Evolutionary conservation across 2,329 filamentous ascomycete species (phyloP).

Genomic region (Colletotrichum shisoi): DNA sequence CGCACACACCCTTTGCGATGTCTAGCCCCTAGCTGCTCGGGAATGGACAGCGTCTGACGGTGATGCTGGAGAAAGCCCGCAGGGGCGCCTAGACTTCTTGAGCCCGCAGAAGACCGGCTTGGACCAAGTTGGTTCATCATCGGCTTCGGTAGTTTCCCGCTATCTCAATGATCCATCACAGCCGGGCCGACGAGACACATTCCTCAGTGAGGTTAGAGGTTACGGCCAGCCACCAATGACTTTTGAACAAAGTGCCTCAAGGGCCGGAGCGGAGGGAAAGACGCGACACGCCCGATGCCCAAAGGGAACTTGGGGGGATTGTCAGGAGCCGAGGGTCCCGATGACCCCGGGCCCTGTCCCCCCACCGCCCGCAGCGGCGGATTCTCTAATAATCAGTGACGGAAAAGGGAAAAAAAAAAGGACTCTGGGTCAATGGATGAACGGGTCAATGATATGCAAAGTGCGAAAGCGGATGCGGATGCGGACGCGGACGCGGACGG

Average conservation of each 20-base stretch:
- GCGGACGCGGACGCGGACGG: slow-evolving; percentile 27
- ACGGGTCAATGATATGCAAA: slow-evolving; percentile 3
- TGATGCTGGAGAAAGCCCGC: neutral
- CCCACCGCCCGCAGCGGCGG: slow-evolving; percentile 20
- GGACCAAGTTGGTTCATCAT: neutral
- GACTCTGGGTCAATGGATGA: neutral
- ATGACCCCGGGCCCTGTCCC: slow-evolving; percentile 21
- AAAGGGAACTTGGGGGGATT: slow-evolving; percentile 26
- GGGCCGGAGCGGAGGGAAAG: slow-evolving; percentile 8
- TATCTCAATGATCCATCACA: neutral
- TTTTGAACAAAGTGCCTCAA: neutral
- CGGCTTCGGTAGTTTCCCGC: neutral
- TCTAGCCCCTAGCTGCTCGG: neutral
- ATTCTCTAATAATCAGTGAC: neutral
- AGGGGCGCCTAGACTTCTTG: neutral
- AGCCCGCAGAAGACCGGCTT: neutral
- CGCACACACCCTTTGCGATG: neutral
- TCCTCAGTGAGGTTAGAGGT: neutral
- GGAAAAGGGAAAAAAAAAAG: neutral
- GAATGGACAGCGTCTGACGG: neutral
- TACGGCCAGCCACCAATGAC: neutral
- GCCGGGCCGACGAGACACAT: neutral
- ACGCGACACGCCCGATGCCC: slow-evolving; percentile 1
- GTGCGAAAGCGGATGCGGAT: slow-evolving; percentile 37
- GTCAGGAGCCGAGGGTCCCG: slow-evolving; percentile 29